Percentiles rank a stretch among this genome's conserved stretches.
Evolutionary conservation across 2,329 filamentous ascomycete genomes (phyloP).

Genomic region (Conoideocrella luteorostrata): DNA sequence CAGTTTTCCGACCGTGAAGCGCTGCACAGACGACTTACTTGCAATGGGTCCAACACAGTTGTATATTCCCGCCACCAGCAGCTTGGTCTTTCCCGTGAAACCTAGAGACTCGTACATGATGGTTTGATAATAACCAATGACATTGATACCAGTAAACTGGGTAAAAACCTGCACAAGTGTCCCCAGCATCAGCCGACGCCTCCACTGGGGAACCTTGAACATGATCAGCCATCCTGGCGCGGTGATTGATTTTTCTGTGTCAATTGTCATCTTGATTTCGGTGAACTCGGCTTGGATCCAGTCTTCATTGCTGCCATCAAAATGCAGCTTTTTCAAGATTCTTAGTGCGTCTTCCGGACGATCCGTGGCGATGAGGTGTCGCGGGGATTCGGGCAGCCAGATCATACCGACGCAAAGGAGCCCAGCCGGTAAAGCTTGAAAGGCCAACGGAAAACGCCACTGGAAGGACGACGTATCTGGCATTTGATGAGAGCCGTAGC

Average conservation of each 20-base stretch:
- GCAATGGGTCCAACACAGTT: conserved; percentile 51
- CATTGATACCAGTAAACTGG: conserved; percentile 52
- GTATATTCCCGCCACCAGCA: conserved; percentile 54
- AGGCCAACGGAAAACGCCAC: conserved; percentile 22
- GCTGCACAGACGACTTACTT: conserved; percentile 25
- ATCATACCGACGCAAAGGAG: conserved; percentile 17
- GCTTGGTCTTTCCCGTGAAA: conserved; percentile 43
- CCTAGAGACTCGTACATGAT: conserved; percentile 44
- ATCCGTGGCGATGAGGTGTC: conserved; percentile 27
- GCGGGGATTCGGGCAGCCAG: conserved; percentile 20
- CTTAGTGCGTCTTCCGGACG: conserved; percentile 33
- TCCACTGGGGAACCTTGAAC: conserved; percentile 49
- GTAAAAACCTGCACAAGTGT: conserved; percentile 54
- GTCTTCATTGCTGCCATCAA: conserved; percentile 45
- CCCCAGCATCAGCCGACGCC: conserved; percentile 51
- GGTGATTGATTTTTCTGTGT: conserved; percentile 21
- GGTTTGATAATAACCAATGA: conserved; percentile 52
- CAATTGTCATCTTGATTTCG: conserved; percentile 51
- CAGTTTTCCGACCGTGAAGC: too few relatives aligned
- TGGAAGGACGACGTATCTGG: conserved; percentile 23
- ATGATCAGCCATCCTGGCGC: conserved; percentile 44
- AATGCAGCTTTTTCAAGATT: conserved; percentile 42
- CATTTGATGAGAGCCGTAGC: conserved; percentile 23
- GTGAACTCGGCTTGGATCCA: conserved; percentile 48
- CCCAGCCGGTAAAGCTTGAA: conserved; percentile 17